These are phyloP conservation scores for Capillidium heterosporum DNA, from an alignment of 371 early-diverging fungal genomes.

Conservation along the genomic window DNA sequence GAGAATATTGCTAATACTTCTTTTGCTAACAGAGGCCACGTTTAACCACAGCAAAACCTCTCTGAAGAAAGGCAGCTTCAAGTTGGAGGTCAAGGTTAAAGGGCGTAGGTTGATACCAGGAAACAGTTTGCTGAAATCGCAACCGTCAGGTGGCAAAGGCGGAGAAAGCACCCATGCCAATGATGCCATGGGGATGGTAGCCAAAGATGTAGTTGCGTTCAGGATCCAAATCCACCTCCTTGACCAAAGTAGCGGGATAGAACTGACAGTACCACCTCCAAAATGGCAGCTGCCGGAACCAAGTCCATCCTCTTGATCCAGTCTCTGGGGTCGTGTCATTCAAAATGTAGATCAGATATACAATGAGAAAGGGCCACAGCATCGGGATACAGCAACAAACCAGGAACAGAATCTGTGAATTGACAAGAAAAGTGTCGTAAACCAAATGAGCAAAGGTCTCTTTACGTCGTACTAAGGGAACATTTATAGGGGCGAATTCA, in stretches of 20 bases:
- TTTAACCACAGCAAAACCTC: constrained; percentile 49
- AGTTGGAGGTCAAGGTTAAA: constrained; percentile 39
- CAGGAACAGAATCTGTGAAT: constrained; percentile 26
- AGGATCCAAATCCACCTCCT: constrained; percentile 47
- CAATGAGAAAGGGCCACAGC: constrained; percentile 42
- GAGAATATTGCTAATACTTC: constrained; percentile 49
- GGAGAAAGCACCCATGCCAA: constrained; percentile 58
- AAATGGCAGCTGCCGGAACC: constrained; percentile 24
- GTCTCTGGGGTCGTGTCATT: constrained; percentile 37
- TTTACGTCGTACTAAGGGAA: constrained; percentile 49
- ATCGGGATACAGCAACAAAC: constrained; percentile 18
- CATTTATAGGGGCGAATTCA: constrained; percentile 37
- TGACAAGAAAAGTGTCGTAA: constrained; percentile 38
- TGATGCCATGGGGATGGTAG: constrained; percentile 69
- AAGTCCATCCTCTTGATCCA: constrained; percentile 43
- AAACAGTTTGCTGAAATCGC: constrained; percentile 33
- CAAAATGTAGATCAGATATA: constrained; percentile 37
- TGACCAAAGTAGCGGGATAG: constrained; percentile 34
- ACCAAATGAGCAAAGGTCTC: constrained; percentile 43
- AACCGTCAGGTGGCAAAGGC: constrained; percentile 60
- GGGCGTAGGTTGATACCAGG: constrained; percentile 42
- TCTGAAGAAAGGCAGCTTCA: constrained; percentile 46
- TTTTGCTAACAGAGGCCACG: constrained; percentile 44
- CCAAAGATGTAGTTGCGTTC: constrained; percentile 35
- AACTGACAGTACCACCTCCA: constrained; percentile 65